A percentile compares a stretch with the other conserved stretches of the same genome.
Evolutionary conservation across 345 rosid species (phyloP).

Genomic region (Angophora floribunda): DNA sequence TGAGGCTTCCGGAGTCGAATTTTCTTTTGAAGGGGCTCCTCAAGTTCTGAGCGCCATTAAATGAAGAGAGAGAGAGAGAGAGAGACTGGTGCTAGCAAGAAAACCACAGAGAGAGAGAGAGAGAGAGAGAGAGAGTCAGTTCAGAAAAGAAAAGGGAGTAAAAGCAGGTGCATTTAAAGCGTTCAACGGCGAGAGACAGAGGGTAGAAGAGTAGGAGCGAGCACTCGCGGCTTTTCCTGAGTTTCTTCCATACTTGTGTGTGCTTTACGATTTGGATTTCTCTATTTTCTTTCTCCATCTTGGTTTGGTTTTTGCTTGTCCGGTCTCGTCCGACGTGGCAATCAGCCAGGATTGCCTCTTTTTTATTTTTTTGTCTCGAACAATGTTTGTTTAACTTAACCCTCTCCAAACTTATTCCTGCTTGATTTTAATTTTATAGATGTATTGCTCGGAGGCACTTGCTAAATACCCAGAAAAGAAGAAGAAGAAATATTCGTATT

Average conservation of each 20-base stretch:
- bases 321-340: neutral
- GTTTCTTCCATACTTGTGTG: neutral
- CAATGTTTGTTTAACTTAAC: too few relatives aligned
- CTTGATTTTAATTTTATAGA: neutral
- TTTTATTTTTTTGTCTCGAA: too few relatives aligned
- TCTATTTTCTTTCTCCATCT: neutral
- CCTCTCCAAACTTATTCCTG: neutral
- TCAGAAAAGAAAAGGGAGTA: neutral
- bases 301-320: neutral
- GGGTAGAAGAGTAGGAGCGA: neutral
- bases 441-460: neutral
- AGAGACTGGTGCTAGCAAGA: neutral
- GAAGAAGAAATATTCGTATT: neutral
- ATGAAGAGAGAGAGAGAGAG: neutral
- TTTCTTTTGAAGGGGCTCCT: neutral
- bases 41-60: neutral
- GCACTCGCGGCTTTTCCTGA: neutral
- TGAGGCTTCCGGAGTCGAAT: neutral
- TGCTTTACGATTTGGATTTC: neutral
- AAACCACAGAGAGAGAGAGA: neutral
- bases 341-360: neutral
- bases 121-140: neutral
- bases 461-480: neutral
- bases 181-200: neutral
- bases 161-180: slow-evolving; percentile 1